phyloP scores from a whole-genome alignment of 176 grass and related monocot species.

The Secale cereale region DNA sequence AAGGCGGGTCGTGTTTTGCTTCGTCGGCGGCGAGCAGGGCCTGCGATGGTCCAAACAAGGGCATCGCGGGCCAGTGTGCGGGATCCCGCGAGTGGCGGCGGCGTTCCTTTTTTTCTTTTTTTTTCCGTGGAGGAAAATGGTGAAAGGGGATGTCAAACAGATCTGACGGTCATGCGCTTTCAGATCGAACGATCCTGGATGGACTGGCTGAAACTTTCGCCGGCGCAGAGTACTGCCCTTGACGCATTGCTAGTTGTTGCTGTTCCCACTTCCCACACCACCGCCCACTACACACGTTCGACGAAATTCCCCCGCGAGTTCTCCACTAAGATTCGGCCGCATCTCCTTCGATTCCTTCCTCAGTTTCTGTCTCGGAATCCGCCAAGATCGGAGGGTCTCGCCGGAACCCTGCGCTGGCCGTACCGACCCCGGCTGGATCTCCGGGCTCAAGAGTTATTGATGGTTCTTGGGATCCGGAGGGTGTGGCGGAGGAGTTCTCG shows the following conservation, averaged over 20 bases:
- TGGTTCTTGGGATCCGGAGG: constrained; percentile 34
- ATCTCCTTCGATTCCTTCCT: constrained; percentile 20
- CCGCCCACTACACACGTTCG: constrained; percentile 27
- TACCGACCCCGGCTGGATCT: constrained; percentile 24
- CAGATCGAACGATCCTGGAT: too few species aligned
- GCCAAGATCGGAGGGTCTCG: constrained; percentile 23
- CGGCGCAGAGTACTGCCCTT: too few species aligned
- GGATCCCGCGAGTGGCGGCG: too few species aligned
- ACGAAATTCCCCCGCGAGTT: constrained; percentile 40
- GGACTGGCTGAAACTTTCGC: too few species aligned
- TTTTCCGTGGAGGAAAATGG: too few species aligned
- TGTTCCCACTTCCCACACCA: neutral
- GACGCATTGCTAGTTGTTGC: neutral
- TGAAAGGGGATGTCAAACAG: too few species aligned
- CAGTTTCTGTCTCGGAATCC: neutral
- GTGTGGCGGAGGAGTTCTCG: constrained; percentile 5
- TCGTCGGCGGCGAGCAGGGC: too few species aligned
- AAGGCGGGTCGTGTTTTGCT: too few species aligned
- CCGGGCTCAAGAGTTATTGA: constrained; percentile 17
- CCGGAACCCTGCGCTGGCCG: constrained; percentile 7
- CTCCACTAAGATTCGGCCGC: constrained; percentile 39
- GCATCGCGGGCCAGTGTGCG: too few species aligned
- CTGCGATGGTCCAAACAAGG: too few species aligned
- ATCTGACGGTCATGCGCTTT: too few species aligned
- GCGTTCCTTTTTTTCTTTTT: too few species aligned